A percentile compares a stretch with the other conserved stretches of the same genome.
These are phyloP conservation scores for Candida mattraensis DNA, from an alignment of 805 yeast genomes.

Conservation along the genomic window DNA sequence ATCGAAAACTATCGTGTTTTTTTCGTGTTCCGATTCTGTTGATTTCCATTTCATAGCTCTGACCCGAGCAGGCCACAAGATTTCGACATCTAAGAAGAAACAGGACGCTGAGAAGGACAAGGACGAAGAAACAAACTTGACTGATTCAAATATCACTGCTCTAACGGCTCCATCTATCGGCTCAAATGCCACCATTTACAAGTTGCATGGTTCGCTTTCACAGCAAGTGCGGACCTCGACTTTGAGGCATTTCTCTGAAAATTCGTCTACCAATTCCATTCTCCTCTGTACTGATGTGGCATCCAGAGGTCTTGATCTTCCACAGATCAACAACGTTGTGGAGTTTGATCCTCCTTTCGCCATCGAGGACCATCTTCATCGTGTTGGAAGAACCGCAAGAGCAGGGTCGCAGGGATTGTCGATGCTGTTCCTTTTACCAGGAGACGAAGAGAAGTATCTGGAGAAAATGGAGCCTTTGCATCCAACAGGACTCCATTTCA, in stretches of 20 bases:
- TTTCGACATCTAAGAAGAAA: slow-evolving; percentile 25
- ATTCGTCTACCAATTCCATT: slow-evolving; percentile 44
- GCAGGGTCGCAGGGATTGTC: slow-evolving; percentile 89
- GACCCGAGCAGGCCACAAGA: slow-evolving; percentile 52
- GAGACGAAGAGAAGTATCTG: slow-evolving; percentile 81
- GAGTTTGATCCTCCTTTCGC: slow-evolving; percentile 96
- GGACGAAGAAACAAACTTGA: slow-evolving; percentile 22
- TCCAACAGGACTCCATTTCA: slow-evolving; percentile 42
- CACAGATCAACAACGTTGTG: slow-evolving; percentile 78
- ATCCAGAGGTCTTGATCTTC: slow-evolving; percentile 92
- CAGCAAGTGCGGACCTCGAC: slow-evolving; percentile 85
- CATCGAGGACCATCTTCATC: slow-evolving; percentile 90
- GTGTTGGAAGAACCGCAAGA: slow-evolving; percentile 98
- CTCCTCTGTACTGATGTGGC: slow-evolving; percentile 97
- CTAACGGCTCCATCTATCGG: slow-evolving; percentile 55
- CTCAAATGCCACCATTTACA: slow-evolving; percentile 48
- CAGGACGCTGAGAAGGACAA: slow-evolving; percentile 13
- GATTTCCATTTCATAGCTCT: slow-evolving; percentile 85
- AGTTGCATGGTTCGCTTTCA: slow-evolving; percentile 86
- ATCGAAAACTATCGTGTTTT: slow-evolving; percentile 73
- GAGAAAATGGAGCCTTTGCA: slow-evolving; percentile 61
- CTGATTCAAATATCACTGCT: slow-evolving; percentile 37
- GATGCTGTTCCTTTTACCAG: slow-evolving; percentile 78
- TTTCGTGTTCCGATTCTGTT: slow-evolving; percentile 96
- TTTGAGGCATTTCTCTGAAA: slow-evolving; percentile 56